phyloP scores from a whole-genome alignment of 192 early-diverging fungal species.

The Globomyces pollinis-pini region DNA sequence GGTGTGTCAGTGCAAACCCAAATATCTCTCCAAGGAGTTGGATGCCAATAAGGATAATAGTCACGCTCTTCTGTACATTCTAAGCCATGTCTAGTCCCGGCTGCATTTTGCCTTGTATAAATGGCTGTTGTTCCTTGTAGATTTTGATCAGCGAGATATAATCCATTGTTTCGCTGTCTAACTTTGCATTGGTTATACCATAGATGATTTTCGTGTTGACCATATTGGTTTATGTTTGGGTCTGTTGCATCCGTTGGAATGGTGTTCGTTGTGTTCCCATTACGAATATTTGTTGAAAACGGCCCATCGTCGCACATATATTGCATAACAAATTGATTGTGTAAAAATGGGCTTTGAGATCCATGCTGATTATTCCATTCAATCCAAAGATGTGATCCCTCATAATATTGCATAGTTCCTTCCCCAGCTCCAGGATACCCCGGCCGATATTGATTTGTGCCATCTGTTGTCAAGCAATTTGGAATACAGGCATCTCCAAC shows the following conservation, averaged over 20 bases:
- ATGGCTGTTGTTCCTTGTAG: slow-evolving; percentile 23
- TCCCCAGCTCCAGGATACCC: slow-evolving; percentile 14
- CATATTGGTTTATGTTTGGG: slow-evolving; percentile 10
- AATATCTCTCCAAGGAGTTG: slow-evolving; percentile 33
- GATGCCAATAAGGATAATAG: slow-evolving; percentile 37
- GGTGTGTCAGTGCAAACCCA: slow-evolving; percentile 20
- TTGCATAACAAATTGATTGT: slow-evolving; percentile 24
- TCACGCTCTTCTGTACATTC: slow-evolving; percentile 36
- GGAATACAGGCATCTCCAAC: slow-evolving; percentile 15
- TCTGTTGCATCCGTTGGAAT: slow-evolving; percentile 13
- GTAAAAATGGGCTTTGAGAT: slow-evolving; percentile 14
- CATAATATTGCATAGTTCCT: slow-evolving; percentile 29
- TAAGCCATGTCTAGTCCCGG: slow-evolving; percentile 22
- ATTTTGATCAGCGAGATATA: slow-evolving; percentile 32
- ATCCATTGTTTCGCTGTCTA: slow-evolving; percentile 20
- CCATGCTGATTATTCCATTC: slow-evolving; percentile 31
- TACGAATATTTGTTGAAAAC: slow-evolving; percentile 13
- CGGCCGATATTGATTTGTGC: slow-evolving; percentile 14
- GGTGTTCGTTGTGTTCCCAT: slow-evolving; percentile 19
- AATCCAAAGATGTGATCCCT: slow-evolving; percentile 18
- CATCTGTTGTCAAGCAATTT: slow-evolving; percentile 13
- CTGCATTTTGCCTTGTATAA: slow-evolving; percentile 27
- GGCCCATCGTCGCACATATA: slow-evolving; percentile 23
- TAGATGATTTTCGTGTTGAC: slow-evolving; percentile 24
- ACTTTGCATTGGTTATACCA: slow-evolving; percentile 19